Conservation (phyloP, 345 rosid genomes). For the Salix udensis region DNA sequence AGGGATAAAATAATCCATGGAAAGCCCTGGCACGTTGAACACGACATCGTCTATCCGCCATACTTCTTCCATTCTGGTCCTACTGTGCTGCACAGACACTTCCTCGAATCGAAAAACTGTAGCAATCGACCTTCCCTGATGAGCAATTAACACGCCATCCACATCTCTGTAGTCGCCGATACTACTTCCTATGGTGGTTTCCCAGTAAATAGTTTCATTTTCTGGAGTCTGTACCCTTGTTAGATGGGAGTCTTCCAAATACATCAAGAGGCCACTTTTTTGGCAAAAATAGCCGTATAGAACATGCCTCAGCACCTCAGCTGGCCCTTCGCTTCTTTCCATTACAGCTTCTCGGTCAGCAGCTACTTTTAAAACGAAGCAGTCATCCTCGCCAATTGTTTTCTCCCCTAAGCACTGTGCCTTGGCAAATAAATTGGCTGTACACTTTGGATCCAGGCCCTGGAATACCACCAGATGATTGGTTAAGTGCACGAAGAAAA, state of each 20-base stretch:
- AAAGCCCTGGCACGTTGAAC: slow-evolving; percentile 82
- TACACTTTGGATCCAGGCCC: slow-evolving; percentile 88
- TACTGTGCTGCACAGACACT: slow-evolving; percentile 58
- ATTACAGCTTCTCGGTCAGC: slow-evolving; percentile 72
- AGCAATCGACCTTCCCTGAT: slow-evolving; percentile 80
- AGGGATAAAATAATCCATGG: slow-evolving; percentile 82
- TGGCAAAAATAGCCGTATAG: slow-evolving; percentile 94
- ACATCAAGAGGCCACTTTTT: slow-evolving; percentile 74
- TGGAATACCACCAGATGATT: slow-evolving; percentile 23
- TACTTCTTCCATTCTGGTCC: slow-evolving; percentile 84
- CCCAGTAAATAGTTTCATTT: slow-evolving; percentile 73
- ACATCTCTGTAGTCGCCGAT: slow-evolving; percentile 81
- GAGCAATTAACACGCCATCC: slow-evolving; percentile 74
- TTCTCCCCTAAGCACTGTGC: slow-evolving; percentile 89
- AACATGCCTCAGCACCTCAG: slow-evolving; percentile 85
- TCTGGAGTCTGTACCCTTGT: slow-evolving; percentile 66
- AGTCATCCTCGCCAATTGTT: slow-evolving; percentile 72
- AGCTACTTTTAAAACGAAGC: slow-evolving; percentile 81
- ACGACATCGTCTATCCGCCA: slow-evolving; percentile 95
- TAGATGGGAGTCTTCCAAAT: slow-evolving; percentile 86
- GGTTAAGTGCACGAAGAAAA: not conserved
- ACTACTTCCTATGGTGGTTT: slow-evolving; percentile 86
- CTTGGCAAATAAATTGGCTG: slow-evolving; percentile 69
- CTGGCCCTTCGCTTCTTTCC: slow-evolving; percentile 83
- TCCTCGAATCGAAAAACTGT: slow-evolving; percentile 85